phyloP scores from a whole-genome alignment of 2,329 filamentous ascomycete genomes.

The Cladosporium sp. region DNA sequence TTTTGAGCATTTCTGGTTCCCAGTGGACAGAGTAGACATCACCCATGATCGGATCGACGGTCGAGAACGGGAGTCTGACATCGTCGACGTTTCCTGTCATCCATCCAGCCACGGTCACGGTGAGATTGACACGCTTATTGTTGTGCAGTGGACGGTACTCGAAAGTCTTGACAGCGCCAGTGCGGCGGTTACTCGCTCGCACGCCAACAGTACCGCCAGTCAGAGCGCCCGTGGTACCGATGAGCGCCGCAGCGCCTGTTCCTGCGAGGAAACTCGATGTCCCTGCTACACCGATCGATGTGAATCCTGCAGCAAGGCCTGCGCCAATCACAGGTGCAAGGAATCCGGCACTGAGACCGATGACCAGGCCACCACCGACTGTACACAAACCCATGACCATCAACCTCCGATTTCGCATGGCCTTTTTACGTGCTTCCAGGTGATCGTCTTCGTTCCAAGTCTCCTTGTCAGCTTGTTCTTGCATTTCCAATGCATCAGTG shows the following conservation, averaged over 20 bases:
- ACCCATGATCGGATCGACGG: slow-evolving; percentile 95
- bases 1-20: slow-evolving; percentile 97
- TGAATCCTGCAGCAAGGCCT: slow-evolving; percentile 89
- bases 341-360: slow-evolving; percentile 87
- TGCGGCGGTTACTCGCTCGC: slow-evolving; percentile 79
- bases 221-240: slow-evolving; percentile 82
- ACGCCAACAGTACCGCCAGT: slow-evolving; percentile 84
- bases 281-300: slow-evolving; percentile 86
- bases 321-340: slow-evolving; percentile 91
- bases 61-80: slow-evolving; percentile 90
- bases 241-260: slow-evolving; percentile 86
- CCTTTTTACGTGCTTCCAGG: slow-evolving; percentile 78
- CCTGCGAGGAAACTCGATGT: slow-evolving; percentile 87
- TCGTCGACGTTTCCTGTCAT: slow-evolving; percentile 98
- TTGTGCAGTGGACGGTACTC: slow-evolving; percentile 96
- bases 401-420: slow-evolving; percentile 75
- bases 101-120: slow-evolving; percentile 94
- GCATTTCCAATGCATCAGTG: slow-evolving; percentile 95
- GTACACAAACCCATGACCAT: slow-evolving; percentile 97
- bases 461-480: slow-evolving; percentile 88
- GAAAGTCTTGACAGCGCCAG: slow-evolving; percentile 89
- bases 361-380: slow-evolving; percentile 89
- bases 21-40: slow-evolving; percentile 95
- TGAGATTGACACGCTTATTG: slow-evolving; percentile 94
- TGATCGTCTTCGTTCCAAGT: slow-evolving; percentile 98